Percentiles rank a stretch among this genome's conserved stretches.
Evolutionary conservation across 192 early-diverging fungal species (phyloP).

Genomic region (Podochytrium sp.): DNA sequence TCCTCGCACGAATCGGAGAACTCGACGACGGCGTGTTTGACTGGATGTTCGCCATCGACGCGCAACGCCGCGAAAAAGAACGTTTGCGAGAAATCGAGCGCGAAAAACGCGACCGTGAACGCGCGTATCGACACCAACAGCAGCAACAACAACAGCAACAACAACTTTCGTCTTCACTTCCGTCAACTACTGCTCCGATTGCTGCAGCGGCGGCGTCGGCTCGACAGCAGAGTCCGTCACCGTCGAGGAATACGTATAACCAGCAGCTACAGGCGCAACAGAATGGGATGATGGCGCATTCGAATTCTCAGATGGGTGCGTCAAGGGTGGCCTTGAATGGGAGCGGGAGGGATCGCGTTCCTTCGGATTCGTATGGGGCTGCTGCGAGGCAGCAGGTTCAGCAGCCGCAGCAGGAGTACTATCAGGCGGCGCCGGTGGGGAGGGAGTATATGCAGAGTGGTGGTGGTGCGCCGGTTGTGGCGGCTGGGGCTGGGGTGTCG

Average conservation of each 20-base stretch:
- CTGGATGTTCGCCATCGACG: conserved; percentile 79
- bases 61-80: conserved; percentile 55
- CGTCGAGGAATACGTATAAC: background rate
- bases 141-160: background rate
- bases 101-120: conserved; percentile 41
- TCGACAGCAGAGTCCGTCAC: conserved; percentile 1
- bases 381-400: background rate
- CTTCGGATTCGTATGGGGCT: background rate
- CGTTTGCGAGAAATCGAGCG: conserved; percentile 47
- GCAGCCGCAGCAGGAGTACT: conserved; percentile 1
- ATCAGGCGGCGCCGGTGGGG: background rate
- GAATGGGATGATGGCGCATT: background rate
- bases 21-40: conserved; percentile 93
- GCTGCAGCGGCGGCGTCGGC: background rate
- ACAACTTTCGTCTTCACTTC: too few species aligned
- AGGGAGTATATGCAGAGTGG: background rate
- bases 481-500: background rate
- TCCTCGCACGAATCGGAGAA: conserved; percentile 62
- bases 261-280: background rate
- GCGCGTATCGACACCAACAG: conserved; percentile 32
- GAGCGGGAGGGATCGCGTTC: background rate
- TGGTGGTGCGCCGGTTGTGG: background rate
- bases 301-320: background rate
- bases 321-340: conserved; percentile 7
- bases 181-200: background rate